Evolutionary conservation across 345 rosid genomes (phyloP).

Genomic region (Eucalyptus microcorys): DNA sequence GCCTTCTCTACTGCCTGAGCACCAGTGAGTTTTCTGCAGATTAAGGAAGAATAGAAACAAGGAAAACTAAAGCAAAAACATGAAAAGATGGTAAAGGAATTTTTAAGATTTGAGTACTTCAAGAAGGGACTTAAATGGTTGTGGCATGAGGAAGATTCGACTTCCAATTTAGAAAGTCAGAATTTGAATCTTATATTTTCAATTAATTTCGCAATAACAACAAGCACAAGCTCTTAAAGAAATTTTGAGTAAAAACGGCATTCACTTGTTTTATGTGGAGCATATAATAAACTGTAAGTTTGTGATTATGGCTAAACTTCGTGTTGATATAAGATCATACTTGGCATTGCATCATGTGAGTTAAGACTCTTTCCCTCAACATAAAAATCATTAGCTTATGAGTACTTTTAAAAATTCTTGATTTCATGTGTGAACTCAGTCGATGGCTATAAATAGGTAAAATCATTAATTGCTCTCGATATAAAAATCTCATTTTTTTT

Average conservation of each 20-base stretch:
- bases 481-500: background rate
- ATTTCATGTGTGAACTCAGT: background rate
- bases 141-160: background rate
- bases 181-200: background rate
- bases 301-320: background rate
- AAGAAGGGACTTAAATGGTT: background rate
- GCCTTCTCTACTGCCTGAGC: background rate
- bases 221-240: background rate
- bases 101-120: background rate
- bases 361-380: background rate
- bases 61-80: background rate
- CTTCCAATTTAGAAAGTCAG: background rate
- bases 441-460: rapidly evolving
- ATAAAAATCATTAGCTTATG: background rate
- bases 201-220: rapidly evolving
- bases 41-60: background rate
- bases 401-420: background rate
- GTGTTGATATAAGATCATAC: background rate
- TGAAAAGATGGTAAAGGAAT: background rate
- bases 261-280: background rate
- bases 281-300: rapidly evolving
- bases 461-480: rapidly evolving
- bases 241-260: rapidly evolving
- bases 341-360: background rate
- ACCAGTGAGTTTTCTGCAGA: background rate